These are phyloP conservation scores for Polyporus arcularius DNA, from an alignment of 768 basidiomycete genomes.

Conservation along the genomic window DNA sequence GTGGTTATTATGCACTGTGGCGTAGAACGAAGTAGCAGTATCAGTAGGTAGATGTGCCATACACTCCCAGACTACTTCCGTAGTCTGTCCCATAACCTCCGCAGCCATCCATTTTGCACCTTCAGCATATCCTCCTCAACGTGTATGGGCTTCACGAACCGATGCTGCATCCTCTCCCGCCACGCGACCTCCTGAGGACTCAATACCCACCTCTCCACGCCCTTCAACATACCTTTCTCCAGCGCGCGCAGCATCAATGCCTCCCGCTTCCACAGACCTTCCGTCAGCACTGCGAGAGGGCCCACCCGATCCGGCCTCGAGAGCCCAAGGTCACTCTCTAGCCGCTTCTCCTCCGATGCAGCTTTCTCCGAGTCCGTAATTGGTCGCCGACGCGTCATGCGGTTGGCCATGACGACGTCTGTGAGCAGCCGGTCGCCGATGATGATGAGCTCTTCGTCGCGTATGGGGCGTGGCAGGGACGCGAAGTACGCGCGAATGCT, in stretches of 20 bases:
- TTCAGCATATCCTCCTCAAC: background rate
- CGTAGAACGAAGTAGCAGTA: no score
- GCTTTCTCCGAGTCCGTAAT: slow-evolving; percentile 17
- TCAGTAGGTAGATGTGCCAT: no score
- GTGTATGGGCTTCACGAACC: slow-evolving; percentile 15
- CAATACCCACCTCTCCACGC: slow-evolving; percentile 42
- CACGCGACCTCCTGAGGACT: slow-evolving; percentile 12
- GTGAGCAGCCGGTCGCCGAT: slow-evolving; percentile 95
- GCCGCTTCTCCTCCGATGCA: slow-evolving; percentile 3
- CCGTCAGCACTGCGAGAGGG: slow-evolving; percentile 72
- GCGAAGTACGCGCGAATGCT: slow-evolving; percentile 77
- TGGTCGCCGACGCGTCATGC: slow-evolving; percentile 45
- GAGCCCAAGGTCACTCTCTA: background rate
- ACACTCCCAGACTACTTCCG: background rate
- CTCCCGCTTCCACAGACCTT: slow-evolving; percentile 68
- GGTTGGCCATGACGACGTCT: slow-evolving; percentile 84
- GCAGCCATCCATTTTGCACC: slow-evolving; percentile 9
- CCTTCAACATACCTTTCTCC: slow-evolving; percentile 52
- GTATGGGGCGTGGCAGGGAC: slow-evolving; percentile 54
- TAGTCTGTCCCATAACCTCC: slow-evolving; percentile 6
- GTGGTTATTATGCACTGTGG: no score
- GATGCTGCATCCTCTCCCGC: slow-evolving; percentile 10
- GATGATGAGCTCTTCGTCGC: slow-evolving; percentile 68
- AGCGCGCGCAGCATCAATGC: slow-evolving; percentile 59
- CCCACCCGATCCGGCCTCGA: slow-evolving; percentile 31